Base-by-base conservation (phyloP, 2,329 filamentous ascomycete genomes). In the Aspergillus versicolor region DNA sequence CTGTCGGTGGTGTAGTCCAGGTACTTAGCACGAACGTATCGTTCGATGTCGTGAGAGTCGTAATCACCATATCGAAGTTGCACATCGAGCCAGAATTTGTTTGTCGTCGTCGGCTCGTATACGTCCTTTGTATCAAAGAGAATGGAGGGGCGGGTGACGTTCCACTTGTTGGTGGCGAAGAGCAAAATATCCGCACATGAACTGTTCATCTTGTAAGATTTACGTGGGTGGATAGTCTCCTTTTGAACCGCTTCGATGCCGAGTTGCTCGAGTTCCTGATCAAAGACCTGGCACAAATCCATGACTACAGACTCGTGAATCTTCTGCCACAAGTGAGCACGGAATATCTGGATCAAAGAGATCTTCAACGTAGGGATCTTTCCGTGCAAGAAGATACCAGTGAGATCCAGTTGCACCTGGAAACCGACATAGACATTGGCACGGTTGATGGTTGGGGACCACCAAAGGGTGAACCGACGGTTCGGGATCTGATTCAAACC, bases 131-230 rank as follows among this genome's bases (percentile, higher is more conserved):
- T 97, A 67, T 99, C 94, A 71, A 95, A 96, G 3, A 99, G 80
- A 66, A 96, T 84, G 3, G 93, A 97, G 2, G 94, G 95, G 3
- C 91, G 84, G 0, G 92, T 97, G 52, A 99, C 92, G 62, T 96
- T 97, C 95, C 95, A 99, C 75, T 97, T 99, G 79, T 97, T 94
- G 63, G 90, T 96, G 38, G 94, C 93, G 70, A 99, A 99, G 9
- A 99, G 84, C 54, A 97, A 82, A 62, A 99, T 97, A 74, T 99
- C 94, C 4, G 95, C 94, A 69, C 94, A 97, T 57, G 93, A 97
- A 69, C 92, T 97, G 82, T 99, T 99, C 94, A 99, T 99, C 85
- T 99, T 99, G 85, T 99, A 99, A 4, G 92, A 97, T 78, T 99
- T 99, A 85, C 94, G 86, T 52, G 94, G 94, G 80, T 99, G 94